Conservation (phyloP, 2,329 filamentous ascomycete genomes). For the Colletotrichum incanum region DNA sequence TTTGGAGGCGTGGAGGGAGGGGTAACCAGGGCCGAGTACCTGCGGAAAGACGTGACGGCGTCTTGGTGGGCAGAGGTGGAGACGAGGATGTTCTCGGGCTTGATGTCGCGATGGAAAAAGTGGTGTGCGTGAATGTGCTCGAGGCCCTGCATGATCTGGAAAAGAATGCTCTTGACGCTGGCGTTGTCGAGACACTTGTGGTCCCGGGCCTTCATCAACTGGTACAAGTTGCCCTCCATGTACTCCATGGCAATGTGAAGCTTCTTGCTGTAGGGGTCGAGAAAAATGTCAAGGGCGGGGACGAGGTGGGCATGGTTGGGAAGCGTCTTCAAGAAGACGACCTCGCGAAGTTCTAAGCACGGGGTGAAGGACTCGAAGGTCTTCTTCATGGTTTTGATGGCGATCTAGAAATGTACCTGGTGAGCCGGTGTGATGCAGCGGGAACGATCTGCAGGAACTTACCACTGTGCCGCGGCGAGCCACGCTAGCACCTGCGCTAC, state of each 20-base stretch:
- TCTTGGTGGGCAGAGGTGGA: constrained; percentile 91
- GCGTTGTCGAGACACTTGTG: constrained; percentile 92
- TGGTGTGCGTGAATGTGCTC: constrained; percentile 98
- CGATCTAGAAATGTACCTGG: constrained; percentile 74
- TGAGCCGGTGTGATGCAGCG: constrained; percentile 25
- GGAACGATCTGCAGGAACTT: constrained; percentile 58
- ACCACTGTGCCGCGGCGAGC: constrained; percentile 94
- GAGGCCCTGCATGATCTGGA: constrained; percentile 95
- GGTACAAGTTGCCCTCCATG: constrained; percentile 99
- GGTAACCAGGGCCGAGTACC: constrained; percentile 94
- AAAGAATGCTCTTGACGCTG: constrained; percentile 97
- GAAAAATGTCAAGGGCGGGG: constrained; percentile 97
- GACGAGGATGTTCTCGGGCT: constrained; percentile 98
- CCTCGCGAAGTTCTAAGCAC: constrained; percentile 94
- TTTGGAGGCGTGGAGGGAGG: constrained; percentile 93
- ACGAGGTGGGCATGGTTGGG: constrained; percentile 93
- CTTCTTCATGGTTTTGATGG: constrained; percentile 99
- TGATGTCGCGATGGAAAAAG: constrained; percentile 99
- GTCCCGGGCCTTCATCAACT: constrained; percentile 98
- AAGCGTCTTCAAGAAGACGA: constrained; percentile 94
- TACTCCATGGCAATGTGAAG: constrained; percentile 99
- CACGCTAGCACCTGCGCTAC: constrained; percentile 89
- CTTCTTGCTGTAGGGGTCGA: constrained; percentile 96
- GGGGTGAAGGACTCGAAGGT: constrained; percentile 93
- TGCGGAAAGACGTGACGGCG: constrained; percentile 83